Conservation (phyloP, 108 stramenopile genomes). For the Schizochytrium sp. region DNA sequence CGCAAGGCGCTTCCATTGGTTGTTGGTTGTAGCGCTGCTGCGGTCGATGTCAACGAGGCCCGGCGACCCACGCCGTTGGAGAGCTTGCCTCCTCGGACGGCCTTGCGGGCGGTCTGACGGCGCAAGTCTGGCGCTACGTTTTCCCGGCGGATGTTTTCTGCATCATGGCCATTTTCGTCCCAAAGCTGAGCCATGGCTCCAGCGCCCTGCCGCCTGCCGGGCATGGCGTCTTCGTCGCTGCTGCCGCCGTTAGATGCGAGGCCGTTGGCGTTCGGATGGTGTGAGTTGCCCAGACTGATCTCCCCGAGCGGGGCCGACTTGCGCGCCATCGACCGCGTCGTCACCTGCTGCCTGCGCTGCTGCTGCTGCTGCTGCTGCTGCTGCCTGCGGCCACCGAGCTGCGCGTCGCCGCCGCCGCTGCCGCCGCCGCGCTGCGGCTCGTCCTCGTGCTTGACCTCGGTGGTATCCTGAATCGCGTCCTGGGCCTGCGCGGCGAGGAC, state of each 20-base stretch:
- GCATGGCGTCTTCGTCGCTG: neutral
- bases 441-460: too few species aligned
- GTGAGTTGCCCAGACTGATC: neutral
- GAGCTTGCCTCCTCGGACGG: slow-evolving; percentile 4
- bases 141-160: neutral
- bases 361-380: too few species aligned
- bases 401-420: too few species aligned
- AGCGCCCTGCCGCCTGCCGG: too few species aligned
- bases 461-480: too few species aligned
- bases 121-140: neutral
- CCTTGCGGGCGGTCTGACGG: neutral
- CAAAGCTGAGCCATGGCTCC: neutral
- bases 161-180: neutral
- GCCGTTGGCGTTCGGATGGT: neutral
- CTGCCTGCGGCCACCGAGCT: too few species aligned
- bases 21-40: neutral
- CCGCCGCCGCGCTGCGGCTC: too few species aligned
- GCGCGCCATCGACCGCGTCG: neutral
- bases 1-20: neutral
- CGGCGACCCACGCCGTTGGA: neutral
- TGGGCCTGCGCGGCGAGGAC: too few species aligned
- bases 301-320: neutral
- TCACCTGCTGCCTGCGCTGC: too few species aligned
- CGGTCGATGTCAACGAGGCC: neutral
- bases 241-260: neutral